phyloP scores from a whole-genome alignment of 331 rosid genomes.

The Stylosanthes scabra region DNA sequence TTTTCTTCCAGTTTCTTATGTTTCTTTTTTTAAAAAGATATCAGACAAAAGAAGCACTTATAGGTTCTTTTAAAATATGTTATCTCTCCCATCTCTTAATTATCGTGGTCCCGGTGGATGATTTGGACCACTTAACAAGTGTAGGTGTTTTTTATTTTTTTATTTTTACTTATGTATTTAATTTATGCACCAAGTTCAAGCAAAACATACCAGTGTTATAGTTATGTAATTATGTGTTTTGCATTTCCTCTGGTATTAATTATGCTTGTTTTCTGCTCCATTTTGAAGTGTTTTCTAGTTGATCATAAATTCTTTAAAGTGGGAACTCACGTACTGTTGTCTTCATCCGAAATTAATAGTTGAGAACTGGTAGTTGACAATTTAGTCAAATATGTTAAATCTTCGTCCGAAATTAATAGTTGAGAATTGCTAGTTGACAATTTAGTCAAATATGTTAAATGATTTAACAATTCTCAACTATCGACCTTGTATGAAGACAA shows the following conservation, averaged over 20 bases:
- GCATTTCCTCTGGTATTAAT: conserved; percentile 1
- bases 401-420: too few relatives aligned
- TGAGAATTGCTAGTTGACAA: too few relatives aligned
- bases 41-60: conserved; percentile 37
- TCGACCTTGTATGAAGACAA: too few relatives aligned
- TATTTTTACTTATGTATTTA: neutral
- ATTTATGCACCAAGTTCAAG: conserved; percentile 33
- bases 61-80: conserved; percentile 45
- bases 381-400: too few relatives aligned
- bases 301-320: too few relatives aligned
- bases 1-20: neutral
- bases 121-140: conserved; percentile 46
- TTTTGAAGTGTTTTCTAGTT: too few relatives aligned
- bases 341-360: too few relatives aligned
- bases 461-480: too few relatives aligned
- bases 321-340: too few relatives aligned
- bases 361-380: too few relatives aligned
- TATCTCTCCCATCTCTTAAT: conserved; percentile 34
- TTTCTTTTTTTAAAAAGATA: conserved; percentile 22
- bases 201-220: conserved; percentile 17
- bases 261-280: too few relatives aligned
- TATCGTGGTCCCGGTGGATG: conserved; percentile 46
- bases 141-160: neutral
- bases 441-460: too few relatives aligned
- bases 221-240: conserved; percentile 31